Evolutionary conservation across 2,329 filamentous ascomycete genomes (phyloP).

Genomic region (Pseudocercospora pini-densiflorae): DNA sequence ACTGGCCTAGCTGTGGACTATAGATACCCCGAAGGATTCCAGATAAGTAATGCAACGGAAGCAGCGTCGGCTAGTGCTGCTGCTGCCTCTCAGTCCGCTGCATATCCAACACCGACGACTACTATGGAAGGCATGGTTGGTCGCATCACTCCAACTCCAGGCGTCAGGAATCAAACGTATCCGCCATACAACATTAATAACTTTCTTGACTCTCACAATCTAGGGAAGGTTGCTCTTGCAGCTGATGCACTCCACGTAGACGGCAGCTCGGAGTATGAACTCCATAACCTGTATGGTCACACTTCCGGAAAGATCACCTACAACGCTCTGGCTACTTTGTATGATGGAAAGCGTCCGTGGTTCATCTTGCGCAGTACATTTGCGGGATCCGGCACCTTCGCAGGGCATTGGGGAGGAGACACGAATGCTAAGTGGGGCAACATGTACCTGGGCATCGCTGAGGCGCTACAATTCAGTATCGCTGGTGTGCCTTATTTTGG

Average conservation of each 20-base stretch:
- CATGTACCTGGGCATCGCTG: conserved; percentile 38
- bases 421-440: conserved; percentile 34
- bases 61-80: conserved; percentile 32
- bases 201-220: conserved; percentile 32
- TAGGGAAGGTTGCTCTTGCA: conserved; percentile 31
- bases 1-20: conserved; percentile 25
- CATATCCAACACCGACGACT: conserved; percentile 25
- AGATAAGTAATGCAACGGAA: conserved; percentile 36
- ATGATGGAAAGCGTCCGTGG: conserved; percentile 35
- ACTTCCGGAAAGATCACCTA: conserved; percentile 35
- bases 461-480: conserved; percentile 35
- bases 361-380: conserved; percentile 35
- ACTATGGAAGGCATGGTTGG: conserved; percentile 14
- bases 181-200: conserved; percentile 34
- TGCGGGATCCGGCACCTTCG: conserved; percentile 31
- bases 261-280: conserved; percentile 34
- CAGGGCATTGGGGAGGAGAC: conserved; percentile 38
- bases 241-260: conserved; percentile 37
- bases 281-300: conserved; percentile 38
- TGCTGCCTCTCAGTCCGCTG: conserved; percentile 25
- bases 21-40: conserved; percentile 34
- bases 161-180: conserved; percentile 31
- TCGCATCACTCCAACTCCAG: conserved; percentile 29
- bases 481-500: conserved; percentile 37
- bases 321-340: conserved; percentile 31